Evolutionary conservation across 2,329 filamentous ascomycete species (phyloP), one percentile per base, ranked within the genome.

Genomic region (Pseudocercospora fuligena): DNA sequence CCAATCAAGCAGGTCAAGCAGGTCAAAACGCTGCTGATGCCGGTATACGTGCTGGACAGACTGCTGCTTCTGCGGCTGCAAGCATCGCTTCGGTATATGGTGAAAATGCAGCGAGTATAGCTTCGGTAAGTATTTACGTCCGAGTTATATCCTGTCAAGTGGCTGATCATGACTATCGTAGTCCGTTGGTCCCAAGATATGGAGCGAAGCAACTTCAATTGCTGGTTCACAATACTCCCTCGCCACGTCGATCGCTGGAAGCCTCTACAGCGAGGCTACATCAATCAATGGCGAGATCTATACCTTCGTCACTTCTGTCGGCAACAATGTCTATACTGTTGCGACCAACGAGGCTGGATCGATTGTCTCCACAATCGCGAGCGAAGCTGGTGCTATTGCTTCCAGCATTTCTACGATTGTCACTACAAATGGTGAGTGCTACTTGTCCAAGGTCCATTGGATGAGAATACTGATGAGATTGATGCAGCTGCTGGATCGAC

Each of bases 361-460:
- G 33, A 61, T 73, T 6, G 60, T 69, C 46, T 68, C 66, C 16
- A 74, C 73, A n/a, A 66, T 72, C 29, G 72, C 72, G 5, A 47
- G 46, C 21, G 46, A 47, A 47, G n/a, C 46, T 8, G 21, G n/a
- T 9, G 21, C 14, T n/a, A 46, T 19, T 46, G 40, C 19, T 46
- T 46, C 29, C 6, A 31, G 29, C 29, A 31, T 31, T 31, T 31
- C 29, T 31, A 31, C 33, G 11, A 14, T 47, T 21, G 9, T 8
- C 9, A 47, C 46, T 11, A 47, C 46, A 1, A 47, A 47, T 47
- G 46, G 46, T 47, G 46, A 47, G 46, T 47, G 3, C 7, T 9
- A 12, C n/a, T 5, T 3, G 8, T 21, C 3, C 21, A 47, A 3
- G n/a, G 46, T 2, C 14, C 1, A 8, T 19, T 2, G n/a, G n/a